Evolutionary conservation across 441 rosid genomes (phyloP).

Genomic region (Syzygium syzygioides): DNA sequence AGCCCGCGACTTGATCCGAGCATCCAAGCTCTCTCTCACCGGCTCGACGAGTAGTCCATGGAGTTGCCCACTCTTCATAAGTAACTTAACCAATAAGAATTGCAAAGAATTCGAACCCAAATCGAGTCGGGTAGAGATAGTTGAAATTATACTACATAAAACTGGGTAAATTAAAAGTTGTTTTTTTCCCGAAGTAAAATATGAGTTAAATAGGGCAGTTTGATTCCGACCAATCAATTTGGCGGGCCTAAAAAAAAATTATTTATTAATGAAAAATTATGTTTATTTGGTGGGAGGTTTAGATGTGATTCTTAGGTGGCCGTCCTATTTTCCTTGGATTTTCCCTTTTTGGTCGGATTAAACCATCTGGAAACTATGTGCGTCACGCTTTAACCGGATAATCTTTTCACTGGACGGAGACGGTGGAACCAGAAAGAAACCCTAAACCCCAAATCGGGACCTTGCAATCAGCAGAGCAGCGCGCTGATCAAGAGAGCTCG

Average conservation of each 20-base stretch:
- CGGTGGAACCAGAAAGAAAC: background rate
- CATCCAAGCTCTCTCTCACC: background rate
- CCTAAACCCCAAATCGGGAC: background rate
- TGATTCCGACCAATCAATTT: accelerated
- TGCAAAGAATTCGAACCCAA: accelerated
- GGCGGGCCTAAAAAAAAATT: background rate
- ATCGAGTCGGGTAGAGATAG: accelerated
- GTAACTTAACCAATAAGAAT: background rate
- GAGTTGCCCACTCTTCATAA: accelerated
- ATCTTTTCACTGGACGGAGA: background rate
- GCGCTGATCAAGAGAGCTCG: background rate
- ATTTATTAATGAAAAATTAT: background rate
- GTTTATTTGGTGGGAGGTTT: background rate
- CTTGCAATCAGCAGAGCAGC: background rate
- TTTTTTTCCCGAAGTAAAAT: too few relatives aligned
- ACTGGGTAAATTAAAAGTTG: background rate
- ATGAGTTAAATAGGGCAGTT: background rate
- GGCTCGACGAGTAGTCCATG: background rate
- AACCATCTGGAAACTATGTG: background rate
- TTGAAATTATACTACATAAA: background rate
- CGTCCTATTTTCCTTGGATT: background rate
- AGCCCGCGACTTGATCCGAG: background rate
- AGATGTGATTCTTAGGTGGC: background rate
- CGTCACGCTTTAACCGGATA: background rate
- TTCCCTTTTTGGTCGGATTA: background rate